Percentiles rank a stretch among this genome's conserved stretches.
These are phyloP conservation scores for Cytidiella melzeri DNA, from an alignment of 768 basidiomycete species.

Conservation along the genomic window DNA sequence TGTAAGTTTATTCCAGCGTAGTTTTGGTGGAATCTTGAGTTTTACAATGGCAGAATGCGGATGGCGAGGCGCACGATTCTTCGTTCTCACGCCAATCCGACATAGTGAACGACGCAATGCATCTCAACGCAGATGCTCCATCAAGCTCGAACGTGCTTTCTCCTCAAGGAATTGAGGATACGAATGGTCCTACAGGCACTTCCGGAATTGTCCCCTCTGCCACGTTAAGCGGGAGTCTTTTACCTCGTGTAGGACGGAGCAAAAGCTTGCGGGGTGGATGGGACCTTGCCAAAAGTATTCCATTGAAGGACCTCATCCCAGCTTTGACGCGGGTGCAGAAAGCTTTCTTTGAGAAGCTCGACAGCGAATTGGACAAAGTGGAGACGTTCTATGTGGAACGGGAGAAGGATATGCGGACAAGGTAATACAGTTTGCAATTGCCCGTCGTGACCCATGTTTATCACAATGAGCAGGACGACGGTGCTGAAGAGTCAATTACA, in stretches of 20 bases:
- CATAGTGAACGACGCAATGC: no score
- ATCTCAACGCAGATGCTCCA: no score
- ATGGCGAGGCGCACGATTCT: no score
- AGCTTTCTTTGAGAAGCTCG: constrained; percentile 72
- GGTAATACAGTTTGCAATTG: constrained; percentile 13
- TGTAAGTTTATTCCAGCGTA: no score
- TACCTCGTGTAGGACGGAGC: no score
- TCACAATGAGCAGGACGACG: constrained; percentile 14
- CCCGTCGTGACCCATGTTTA: constrained; percentile 5
- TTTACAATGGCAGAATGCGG: no score
- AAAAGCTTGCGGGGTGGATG: not conserved
- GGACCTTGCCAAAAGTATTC: constrained; percentile 14
- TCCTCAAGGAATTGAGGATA: not conserved
- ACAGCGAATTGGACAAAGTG: constrained; percentile 78
- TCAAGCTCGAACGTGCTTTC: no score
- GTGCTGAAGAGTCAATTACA: constrained; percentile 61
- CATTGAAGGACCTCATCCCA: constrained; percentile 36
- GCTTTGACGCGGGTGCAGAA: constrained; percentile 54
- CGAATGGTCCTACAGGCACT: constrained; percentile 5
- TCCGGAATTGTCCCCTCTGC: constrained; percentile 15
- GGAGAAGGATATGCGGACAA: constrained; percentile 52
- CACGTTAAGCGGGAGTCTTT: no score
- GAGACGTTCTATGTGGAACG: constrained; percentile 74
- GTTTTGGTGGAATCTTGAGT: no score
- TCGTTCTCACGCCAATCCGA: no score